Evolutionary conservation across 202 grass and related monocot species (phyloP).

Genomic region (Musa balbisiana): DNA sequence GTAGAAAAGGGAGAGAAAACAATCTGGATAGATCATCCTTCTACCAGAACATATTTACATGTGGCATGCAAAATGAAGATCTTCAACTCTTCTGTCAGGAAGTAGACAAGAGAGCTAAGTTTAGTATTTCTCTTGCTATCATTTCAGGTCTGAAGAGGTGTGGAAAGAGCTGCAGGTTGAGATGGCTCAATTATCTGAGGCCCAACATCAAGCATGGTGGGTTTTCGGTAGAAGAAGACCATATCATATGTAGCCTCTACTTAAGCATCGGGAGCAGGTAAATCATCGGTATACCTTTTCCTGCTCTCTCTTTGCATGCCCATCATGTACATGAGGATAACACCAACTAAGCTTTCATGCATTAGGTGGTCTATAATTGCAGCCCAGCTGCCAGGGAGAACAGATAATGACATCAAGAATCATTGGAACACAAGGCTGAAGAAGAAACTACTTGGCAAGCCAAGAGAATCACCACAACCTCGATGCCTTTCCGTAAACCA

Average conservation of each 20-base stretch:
- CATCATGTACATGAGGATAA: too few species aligned
- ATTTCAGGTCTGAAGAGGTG: slow-evolving; percentile 57
- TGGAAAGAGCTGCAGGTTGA: slow-evolving; percentile 68
- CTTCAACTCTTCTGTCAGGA: too few species aligned
- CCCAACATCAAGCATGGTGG: slow-evolving; percentile 63
- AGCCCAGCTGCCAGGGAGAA: slow-evolving; percentile 48
- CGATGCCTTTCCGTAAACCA: not conserved
- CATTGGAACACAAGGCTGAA: slow-evolving; percentile 49
- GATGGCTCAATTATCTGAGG: slow-evolving; percentile 80
- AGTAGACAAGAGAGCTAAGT: too few species aligned
- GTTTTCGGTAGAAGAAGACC: slow-evolving; percentile 66
- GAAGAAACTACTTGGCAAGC: slow-evolving; percentile 42
- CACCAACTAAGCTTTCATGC: too few species aligned
- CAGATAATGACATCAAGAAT: slow-evolving; percentile 52
- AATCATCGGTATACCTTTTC: too few species aligned
- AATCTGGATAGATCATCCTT: too few species aligned
- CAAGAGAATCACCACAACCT: slow-evolving; percentile 7
- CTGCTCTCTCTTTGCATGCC: too few species aligned
- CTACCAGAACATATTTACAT: too few species aligned
- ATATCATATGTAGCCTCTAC: slow-evolving; percentile 64
- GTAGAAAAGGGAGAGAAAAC: too few species aligned
- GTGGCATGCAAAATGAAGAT: not conserved
- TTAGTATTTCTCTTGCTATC: too few species aligned
- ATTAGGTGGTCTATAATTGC: slow-evolving; percentile 52
- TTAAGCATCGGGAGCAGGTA: slow-evolving; percentile 80